Percentiles rank a stretch among this genome's conserved stretches.
These are phyloP conservation scores for Sugiyamaella xylanicola DNA, from an alignment of 1,139 yeast species.

Conservation along the genomic window DNA sequence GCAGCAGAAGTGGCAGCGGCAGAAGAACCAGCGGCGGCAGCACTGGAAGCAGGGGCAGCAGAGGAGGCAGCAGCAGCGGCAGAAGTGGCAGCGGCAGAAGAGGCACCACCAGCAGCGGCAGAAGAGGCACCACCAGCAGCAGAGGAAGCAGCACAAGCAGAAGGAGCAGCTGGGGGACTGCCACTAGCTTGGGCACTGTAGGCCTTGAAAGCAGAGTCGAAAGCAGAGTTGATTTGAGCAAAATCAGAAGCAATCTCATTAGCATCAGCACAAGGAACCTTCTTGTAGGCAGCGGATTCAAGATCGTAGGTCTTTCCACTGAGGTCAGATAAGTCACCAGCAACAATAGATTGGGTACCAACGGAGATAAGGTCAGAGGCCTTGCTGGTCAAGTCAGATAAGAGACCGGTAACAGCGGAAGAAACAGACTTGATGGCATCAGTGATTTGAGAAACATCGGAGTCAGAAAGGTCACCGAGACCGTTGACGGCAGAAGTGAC, in stretches of 20 bases:
- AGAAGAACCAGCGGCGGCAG: conserved; percentile 15
- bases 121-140: conserved; percentile 15
- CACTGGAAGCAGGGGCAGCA: conserved; percentile 10
- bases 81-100: conserved; percentile 13
- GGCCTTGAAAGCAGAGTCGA: conserved; percentile 20
- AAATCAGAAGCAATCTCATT: conserved; percentile 11
- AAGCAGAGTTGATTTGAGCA: conserved; percentile 19
- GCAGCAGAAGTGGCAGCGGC: conserved; percentile 15
- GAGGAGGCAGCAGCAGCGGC: conserved; percentile 12
- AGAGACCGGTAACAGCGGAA: conserved; percentile 23
- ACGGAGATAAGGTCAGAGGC: conserved; percentile 30
- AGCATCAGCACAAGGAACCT: conserved; percentile 20
- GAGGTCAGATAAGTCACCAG: conserved; percentile 25
- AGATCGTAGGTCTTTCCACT: conserved; percentile 23
- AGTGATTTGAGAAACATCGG: conserved; percentile 18
- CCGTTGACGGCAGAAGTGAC: conserved; percentile 20
- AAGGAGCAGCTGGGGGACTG: conserved; percentile 19
- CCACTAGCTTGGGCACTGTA: conserved; percentile 15
- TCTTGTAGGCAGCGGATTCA: conserved; percentile 23
- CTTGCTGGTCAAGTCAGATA: conserved; percentile 28
- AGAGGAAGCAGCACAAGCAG: conserved; percentile 13
- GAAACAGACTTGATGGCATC: conserved; percentile 21
- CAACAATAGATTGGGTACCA: conserved; percentile 31
- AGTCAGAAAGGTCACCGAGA: conserved; percentile 15
- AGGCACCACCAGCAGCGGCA: conserved; percentile 14